These are phyloP conservation scores for Pseudogymnoascus sp. DNA, from an alignment of 2,329 filamentous ascomycete species.

Conservation along the genomic window DNA sequence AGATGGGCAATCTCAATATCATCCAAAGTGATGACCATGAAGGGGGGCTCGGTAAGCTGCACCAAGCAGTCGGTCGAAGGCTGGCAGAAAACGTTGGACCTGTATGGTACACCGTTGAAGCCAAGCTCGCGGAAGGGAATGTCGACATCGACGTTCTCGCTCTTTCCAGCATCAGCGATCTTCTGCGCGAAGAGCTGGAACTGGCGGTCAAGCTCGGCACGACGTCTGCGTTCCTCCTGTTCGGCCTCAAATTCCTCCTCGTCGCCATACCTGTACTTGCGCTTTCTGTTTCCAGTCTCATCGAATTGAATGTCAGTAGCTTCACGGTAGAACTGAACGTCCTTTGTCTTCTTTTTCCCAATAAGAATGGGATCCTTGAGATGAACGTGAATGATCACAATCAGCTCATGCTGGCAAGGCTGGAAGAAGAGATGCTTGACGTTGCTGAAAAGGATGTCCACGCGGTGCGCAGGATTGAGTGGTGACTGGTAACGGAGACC, in stretches of 20 bases:
- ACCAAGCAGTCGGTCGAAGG: conserved; percentile 96
- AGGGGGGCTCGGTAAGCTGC: conserved; percentile 92
- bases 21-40: conserved; percentile 88
- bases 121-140: conserved; percentile 95
- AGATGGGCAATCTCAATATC: conserved; percentile 95
- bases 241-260: conserved; percentile 98
- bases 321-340: conserved; percentile 96
- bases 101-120: conserved; percentile 92
- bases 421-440: conserved; percentile 99
- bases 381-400: conserved; percentile 96
- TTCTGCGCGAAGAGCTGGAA: conserved; percentile 97
- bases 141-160: conserved; percentile 85
- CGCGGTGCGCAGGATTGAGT: conserved; percentile 69
- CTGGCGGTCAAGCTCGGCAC: conserved; percentile 86
- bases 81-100: conserved; percentile 91
- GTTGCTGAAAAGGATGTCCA: conserved; percentile 96
- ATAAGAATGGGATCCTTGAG: conserved; percentile 97
- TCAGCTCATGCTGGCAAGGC: conserved; percentile 89
- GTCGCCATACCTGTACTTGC: conserved; percentile 94
- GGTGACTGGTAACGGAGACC: conserved; percentile 91
- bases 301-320: conserved; percentile 98
- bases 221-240: conserved; percentile 86
- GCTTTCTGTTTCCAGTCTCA: conserved; percentile 94
- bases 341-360: conserved; percentile 96
- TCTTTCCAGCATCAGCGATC: conserved; percentile 89